Conservation (phyloP, 495 filamentous ascomycete genomes). For the Tuber aestivum region DNA sequence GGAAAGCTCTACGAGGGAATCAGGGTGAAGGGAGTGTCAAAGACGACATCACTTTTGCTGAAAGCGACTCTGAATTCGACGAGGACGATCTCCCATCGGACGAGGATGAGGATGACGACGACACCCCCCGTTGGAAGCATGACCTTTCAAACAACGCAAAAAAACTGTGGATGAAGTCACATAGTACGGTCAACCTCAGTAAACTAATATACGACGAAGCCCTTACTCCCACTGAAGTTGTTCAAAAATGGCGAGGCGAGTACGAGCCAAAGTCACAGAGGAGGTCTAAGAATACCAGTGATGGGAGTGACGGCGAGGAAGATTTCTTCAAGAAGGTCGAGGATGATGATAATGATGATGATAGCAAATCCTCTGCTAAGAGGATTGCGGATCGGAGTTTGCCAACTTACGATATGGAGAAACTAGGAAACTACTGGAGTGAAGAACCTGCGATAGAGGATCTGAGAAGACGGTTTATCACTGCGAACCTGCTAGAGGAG, state of each 20-base stretch:
- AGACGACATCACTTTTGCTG: slow-evolving; percentile 77
- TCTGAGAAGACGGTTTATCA: slow-evolving; percentile 67
- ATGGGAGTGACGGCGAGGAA: slow-evolving; percentile 64
- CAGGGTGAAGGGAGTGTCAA: slow-evolving; percentile 48
- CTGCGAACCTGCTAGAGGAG: slow-evolving; percentile 54
- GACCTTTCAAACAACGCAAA: slow-evolving; percentile 73
- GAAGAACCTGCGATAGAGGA: slow-evolving; percentile 68
- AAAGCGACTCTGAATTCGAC: slow-evolving; percentile 80
- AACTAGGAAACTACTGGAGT: slow-evolving; percentile 78
- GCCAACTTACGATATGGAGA: slow-evolving; percentile 71
- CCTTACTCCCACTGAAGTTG: slow-evolving; percentile 65
- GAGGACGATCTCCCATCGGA: slow-evolving; percentile 52
- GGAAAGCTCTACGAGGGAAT: slow-evolving; percentile 52
- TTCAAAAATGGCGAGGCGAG: slow-evolving; percentile 72
- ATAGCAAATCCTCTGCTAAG: slow-evolving; percentile 14
- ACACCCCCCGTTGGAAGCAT: slow-evolving; percentile 74
- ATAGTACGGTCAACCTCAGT: slow-evolving; percentile 71
- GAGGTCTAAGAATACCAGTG: slow-evolving; percentile 49
- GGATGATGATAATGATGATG: slow-evolving; percentile 49
- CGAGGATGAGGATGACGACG: slow-evolving; percentile 56
- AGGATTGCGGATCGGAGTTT: slow-evolving; percentile 66
- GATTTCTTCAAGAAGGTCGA: slow-evolving; percentile 77
- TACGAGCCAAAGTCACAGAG: slow-evolving; percentile 43
- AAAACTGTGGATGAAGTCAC: slow-evolving; percentile 62
- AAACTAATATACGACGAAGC: slow-evolving; percentile 82